phyloP scores from a whole-genome alignment of 208 protist species.

The Hexamita inflata region DNA sequence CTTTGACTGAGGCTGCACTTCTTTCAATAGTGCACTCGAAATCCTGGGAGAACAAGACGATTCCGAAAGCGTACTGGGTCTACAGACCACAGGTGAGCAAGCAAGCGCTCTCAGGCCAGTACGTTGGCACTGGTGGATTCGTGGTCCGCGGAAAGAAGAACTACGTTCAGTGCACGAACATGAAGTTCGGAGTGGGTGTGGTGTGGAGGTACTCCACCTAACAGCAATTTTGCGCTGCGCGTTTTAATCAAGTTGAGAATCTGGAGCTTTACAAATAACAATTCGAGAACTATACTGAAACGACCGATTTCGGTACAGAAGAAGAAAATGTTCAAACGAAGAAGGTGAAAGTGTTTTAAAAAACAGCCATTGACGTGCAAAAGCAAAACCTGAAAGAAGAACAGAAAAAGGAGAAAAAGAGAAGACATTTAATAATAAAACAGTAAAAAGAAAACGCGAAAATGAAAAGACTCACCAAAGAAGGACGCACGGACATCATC shows the following conservation, averaged over 20 bases:
- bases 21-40: conserved; percentile 68
- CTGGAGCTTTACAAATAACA: no score
- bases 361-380: not conserved
- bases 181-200: conserved; percentile 45
- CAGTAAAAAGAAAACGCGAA: not conserved
- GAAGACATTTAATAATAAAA: not conserved
- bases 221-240: no score
- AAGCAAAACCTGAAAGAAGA: conserved; percentile 9
- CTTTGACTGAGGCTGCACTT: conserved; percentile 64
- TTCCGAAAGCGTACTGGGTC: conserved; percentile 78
- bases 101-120: conserved; percentile 62
- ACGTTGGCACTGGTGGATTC: conserved; percentile 66
- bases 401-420: not conserved
- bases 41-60: conserved; percentile 76
- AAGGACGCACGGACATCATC: conserved; percentile 21
- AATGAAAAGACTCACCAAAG: not conserved
- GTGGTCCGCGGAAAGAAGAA: conserved; percentile 71
- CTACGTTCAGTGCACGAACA: conserved; percentile 53
- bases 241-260: no score
- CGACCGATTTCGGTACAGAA: no score
- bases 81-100: conserved; percentile 66
- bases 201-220: conserved; percentile 33
- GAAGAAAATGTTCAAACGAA: not conserved
- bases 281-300: no score
- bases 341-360: not conserved